Conservation (phyloP, 2,329 filamentous ascomycete genomes). For the Tolypocladium ovalisporum region DNA sequence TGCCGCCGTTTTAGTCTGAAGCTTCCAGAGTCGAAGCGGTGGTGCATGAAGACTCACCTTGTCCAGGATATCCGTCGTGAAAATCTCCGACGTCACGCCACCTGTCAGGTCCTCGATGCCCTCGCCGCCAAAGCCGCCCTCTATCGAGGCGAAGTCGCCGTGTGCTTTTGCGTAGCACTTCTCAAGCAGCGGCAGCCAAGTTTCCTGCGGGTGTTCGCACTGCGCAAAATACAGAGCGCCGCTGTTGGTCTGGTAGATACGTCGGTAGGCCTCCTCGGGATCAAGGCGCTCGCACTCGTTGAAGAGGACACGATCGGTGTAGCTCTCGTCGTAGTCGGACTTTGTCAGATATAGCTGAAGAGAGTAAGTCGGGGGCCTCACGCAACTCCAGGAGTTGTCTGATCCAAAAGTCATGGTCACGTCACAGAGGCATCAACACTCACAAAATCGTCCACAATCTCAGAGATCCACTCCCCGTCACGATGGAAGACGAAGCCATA, state of each 20-base stretch:
- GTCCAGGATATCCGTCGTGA: slow-evolving; percentile 59
- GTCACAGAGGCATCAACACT: slow-evolving; percentile 1
- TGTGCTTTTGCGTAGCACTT: slow-evolving; percentile 77
- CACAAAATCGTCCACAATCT: slow-evolving; percentile 46
- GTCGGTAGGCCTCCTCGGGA: slow-evolving; percentile 50
- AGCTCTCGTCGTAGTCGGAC: slow-evolving; percentile 49
- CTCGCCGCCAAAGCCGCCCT: slow-evolving; percentile 57
- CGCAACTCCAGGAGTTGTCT: no score
- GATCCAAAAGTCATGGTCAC: neutral
- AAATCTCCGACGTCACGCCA: slow-evolving; percentile 56
- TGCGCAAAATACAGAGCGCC: slow-evolving; percentile 68
- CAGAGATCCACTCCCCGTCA: slow-evolving; percentile 62
- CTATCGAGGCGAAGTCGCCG: slow-evolving; percentile 65
- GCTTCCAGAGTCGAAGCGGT: no score
- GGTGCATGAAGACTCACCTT: slow-evolving; percentile 38
- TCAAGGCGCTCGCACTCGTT: slow-evolving; percentile 35
- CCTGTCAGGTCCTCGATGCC: slow-evolving; percentile 51
- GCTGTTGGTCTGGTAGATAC: slow-evolving; percentile 63
- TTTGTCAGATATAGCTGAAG: slow-evolving; percentile 39
- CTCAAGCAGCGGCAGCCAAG: slow-evolving; percentile 68
- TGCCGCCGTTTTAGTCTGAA: neutral
- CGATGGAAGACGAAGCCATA: slow-evolving; percentile 81
- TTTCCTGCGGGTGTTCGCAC: slow-evolving; percentile 64
- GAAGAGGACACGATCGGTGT: slow-evolving; percentile 33
- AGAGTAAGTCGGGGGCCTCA: neutral